Evolutionary conservation across 306 rosid species (phyloP), one percentile per base, ranked within the genome.

Genomic region (Castanea sativa): DNA sequence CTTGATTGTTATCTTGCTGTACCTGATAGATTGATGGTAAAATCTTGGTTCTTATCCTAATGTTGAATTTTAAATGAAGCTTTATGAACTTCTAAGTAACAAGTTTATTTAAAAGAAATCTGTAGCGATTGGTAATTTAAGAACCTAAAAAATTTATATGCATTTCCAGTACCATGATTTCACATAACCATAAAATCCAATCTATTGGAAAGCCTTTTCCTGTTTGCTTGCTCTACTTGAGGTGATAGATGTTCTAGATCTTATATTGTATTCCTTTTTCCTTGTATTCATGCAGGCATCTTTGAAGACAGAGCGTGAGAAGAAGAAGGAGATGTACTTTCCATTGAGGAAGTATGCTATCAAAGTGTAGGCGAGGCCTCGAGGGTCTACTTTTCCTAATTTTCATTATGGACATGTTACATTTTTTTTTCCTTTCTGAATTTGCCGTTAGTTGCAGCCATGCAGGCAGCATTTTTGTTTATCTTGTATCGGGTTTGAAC

Each of bases 261-360:
- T 68, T 35, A 35, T 68, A 4, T 19, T 14, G 41, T n/a, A 8
- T 27, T 30, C 63, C 23, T 18, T 45, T 1, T 61, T 23, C 12
- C 19, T 63, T 51, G n/a, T 52, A 68, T 27, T 77, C 73, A 30
- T 75, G 52, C 85, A 94, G 98, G 88, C 82, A 3, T 94, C 98
- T 27, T 76, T 92, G 88, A 92, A 90, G 90, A 94, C 98, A 3
- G 92, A 94, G 43, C 78, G 97, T 5, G 88, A 88, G 87, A 93
- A 92, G 90, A 93, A 92, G 91, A 92, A 76, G 77, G 94, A 92
- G 80, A 60, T 83, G 83, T 92, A 94, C 78, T 94, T 83, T 80
- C 98, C 97, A 2, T 10, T 85, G 82, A 92, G 98, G 83, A 94
- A 94, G 88, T 92, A 86, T 72, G 98, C 98, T 4, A 94, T 94